Percentiles rank a stretch among this genome's conserved stretches.
Conservation (phyloP, 192 early-diverging fungal genomes). For the Gryganskiella cystojenkinii region DNA sequence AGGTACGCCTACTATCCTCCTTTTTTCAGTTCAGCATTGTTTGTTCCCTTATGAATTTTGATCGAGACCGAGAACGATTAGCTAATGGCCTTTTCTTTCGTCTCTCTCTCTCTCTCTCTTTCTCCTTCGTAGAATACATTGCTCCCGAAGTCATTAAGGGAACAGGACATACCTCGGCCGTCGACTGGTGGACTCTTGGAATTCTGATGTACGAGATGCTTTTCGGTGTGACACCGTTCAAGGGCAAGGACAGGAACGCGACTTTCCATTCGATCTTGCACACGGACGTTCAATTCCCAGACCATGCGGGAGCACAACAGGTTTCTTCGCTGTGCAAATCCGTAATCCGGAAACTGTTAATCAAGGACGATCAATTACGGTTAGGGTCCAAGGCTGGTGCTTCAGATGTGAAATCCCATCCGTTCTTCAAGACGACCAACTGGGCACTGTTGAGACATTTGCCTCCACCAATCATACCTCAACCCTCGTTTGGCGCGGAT, state of each 20-base stretch:
- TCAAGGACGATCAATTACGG: slow-evolving; percentile 91
- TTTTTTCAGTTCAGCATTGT: too few relatives aligned
- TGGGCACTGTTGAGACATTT: slow-evolving; percentile 94
- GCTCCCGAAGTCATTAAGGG: slow-evolving; percentile 87
- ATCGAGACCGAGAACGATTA: too few relatives aligned
- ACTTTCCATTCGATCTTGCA: slow-evolving; percentile 94
- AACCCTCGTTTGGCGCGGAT: slow-evolving; percentile 66
- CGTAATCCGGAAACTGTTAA: slow-evolving; percentile 85
- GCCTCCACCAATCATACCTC: slow-evolving; percentile 88
- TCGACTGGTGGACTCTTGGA: slow-evolving; percentile 99
- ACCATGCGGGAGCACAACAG: slow-evolving; percentile 42
- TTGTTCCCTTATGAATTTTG: neutral
- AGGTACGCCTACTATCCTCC: too few relatives aligned
- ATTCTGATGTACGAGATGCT: slow-evolving; percentile 99
- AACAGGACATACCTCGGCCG: slow-evolving; percentile 92
- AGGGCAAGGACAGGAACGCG: slow-evolving; percentile 88
- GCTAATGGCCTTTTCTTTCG: neutral
- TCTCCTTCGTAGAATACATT: slow-evolving; percentile 33
- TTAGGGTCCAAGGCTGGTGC: slow-evolving; percentile 93
- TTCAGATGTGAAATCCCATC: slow-evolving; percentile 91
- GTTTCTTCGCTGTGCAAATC: slow-evolving; percentile 69
- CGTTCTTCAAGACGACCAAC: slow-evolving; percentile 90
- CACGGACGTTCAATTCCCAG: slow-evolving; percentile 85
- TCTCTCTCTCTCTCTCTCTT: slow-evolving; percentile 2
- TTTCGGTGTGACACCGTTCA: slow-evolving; percentile 97